Conservation (phyloP, 805 yeast species). For the Ogataea ramenticola region DNA sequence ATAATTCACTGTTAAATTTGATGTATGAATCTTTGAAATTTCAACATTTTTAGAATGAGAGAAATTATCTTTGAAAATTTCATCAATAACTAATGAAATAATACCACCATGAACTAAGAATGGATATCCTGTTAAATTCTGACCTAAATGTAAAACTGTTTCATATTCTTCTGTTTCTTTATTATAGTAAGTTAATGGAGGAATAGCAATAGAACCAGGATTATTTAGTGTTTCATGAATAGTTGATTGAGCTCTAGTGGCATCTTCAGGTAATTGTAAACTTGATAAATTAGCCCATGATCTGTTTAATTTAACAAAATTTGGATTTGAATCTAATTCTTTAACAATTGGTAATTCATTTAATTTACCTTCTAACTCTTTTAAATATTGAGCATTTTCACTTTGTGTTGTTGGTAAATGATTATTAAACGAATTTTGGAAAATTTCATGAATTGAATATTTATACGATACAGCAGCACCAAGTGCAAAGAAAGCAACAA, state of each 20-base stretch:
- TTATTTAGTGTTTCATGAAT: slow-evolving; percentile 45
- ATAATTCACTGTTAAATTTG: slow-evolving; percentile 44
- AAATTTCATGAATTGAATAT: slow-evolving; percentile 21
- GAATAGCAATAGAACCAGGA: slow-evolving; percentile 76
- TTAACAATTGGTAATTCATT: slow-evolving; percentile 44
- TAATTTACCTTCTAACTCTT: slow-evolving; percentile 39
- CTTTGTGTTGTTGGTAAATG: slow-evolving; percentile 16
- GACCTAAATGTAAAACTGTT: slow-evolving; percentile 70
- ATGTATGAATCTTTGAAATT: slow-evolving; percentile 32
- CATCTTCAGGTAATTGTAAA: slow-evolving; percentile 17
- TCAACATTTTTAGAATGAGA: slow-evolving; percentile 19
- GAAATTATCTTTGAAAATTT: slow-evolving; percentile 43
- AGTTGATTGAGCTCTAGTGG: slow-evolving; percentile 19
- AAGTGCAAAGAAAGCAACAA: slow-evolving; percentile 12
- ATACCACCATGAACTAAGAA: slow-evolving; percentile 86
- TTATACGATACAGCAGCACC: slow-evolving; percentile 21
- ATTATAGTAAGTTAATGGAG: slow-evolving; percentile 63
- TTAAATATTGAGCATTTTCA: slow-evolving; percentile 14
- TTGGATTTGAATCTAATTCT: slow-evolving; percentile 33
- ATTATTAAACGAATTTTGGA: slow-evolving; percentile 11
- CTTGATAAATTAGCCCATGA: slow-evolving; percentile 33
- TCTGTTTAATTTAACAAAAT: slow-evolving; percentile 27
- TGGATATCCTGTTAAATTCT: slow-evolving; percentile 78
- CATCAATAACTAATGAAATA: slow-evolving; percentile 73
- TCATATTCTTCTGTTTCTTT: slow-evolving; percentile 49